These are phyloP conservation scores for Hortaea werneckii DNA, from an alignment of 2,329 filamentous ascomycete species.

Conservation along the genomic window DNA sequence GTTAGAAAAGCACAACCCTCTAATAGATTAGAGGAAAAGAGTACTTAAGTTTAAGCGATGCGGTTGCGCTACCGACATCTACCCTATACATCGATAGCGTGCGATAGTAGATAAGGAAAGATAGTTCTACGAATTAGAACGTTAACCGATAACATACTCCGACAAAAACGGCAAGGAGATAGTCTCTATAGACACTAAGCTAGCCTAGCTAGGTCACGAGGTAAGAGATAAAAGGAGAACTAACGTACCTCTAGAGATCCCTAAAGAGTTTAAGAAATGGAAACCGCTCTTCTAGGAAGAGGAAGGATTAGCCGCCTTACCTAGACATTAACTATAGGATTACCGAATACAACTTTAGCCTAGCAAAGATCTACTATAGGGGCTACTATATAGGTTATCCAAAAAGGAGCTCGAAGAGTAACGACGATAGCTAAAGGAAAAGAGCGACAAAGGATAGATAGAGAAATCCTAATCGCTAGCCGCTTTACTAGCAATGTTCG, in stretches of 20 bases:
- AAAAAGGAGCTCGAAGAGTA: conserved; percentile 5
- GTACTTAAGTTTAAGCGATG: conserved; percentile 9
- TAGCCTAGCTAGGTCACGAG: neutral
- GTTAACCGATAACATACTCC: neutral
- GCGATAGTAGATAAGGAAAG: conserved; percentile 8
- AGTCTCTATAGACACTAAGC: conserved; percentile 1
- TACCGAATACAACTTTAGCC: conserved; percentile 6
- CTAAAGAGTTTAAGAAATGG: conserved; percentile 9
- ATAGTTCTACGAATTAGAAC: conserved; percentile 1
- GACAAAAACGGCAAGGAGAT: neutral
- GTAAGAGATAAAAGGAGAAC: neutral
- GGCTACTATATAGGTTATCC: conserved; percentile 6
- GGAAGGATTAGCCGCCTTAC: conserved; percentile 4
- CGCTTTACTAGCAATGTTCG: conserved; percentile 12
- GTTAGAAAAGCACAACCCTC: conserved; percentile 7
- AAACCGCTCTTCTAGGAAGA: conserved; percentile 10
- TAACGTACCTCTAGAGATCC: neutral
- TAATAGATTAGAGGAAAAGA: conserved; percentile 6
- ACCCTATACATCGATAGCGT: conserved; percentile 3
- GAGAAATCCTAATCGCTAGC: conserved; percentile 2
- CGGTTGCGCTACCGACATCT: conserved; percentile 2
- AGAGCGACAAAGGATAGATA: conserved; percentile 5
- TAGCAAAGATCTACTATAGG: conserved; percentile 6
- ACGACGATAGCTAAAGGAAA: conserved; percentile 4
- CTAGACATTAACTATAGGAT: conserved; percentile 9